Evolutionary conservation across 2,329 filamentous ascomycete genomes (phyloP), one percentile per base, ranked within the genome.

Genomic region (Plectosphaerella cucumerina): DNA sequence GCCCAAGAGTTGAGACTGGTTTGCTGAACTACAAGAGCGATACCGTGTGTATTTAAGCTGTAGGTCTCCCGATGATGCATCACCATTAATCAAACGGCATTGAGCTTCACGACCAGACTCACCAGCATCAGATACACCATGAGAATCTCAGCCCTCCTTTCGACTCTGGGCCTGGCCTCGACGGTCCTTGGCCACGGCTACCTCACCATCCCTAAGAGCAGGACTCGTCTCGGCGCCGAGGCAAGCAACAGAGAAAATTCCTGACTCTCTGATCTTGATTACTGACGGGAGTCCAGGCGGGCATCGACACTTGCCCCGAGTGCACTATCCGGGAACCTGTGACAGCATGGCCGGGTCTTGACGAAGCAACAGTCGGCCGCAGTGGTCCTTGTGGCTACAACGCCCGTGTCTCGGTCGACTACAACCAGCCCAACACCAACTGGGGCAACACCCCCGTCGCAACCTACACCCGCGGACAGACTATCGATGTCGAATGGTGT

Each of bases 281-380:
- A 20, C 44, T 26, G n/a, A 23, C n/a, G 18, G 20, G 43, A 18
- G 10, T 34, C 5, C 51, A 78, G 76, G 65, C 72, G 23, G 73
- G 72, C 1, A 61, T 70, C 4, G 77, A 80, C 53, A 72, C 74
- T 0, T 81, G 77, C 56, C 77, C 77, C 0, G 77, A 80, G 59
- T 81, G 77, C 55, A 71, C 75, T 6, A 80, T 81, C 50, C 71
- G 77, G 2, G 77, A 81, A 53, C 77, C 77, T 0, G 77, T 81
- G 3, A 53, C 58, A 0, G 63, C 76, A 1, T 80, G 76, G 76
- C 77, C 77, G 0, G 65, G 77, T 44, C 63, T 80, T 5, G 65
- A 72, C 18, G 62, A 58, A 0, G 76, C 76, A 0, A 59, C 62
- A 3, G 74, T 80, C 1, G 72, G 72, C 17, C 69, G 74, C 3